A percentile compares a stretch with the other conserved stretches of the same genome.
Conservation (phyloP, 306 rosid species). For the Cicer cuneatum region DNA sequence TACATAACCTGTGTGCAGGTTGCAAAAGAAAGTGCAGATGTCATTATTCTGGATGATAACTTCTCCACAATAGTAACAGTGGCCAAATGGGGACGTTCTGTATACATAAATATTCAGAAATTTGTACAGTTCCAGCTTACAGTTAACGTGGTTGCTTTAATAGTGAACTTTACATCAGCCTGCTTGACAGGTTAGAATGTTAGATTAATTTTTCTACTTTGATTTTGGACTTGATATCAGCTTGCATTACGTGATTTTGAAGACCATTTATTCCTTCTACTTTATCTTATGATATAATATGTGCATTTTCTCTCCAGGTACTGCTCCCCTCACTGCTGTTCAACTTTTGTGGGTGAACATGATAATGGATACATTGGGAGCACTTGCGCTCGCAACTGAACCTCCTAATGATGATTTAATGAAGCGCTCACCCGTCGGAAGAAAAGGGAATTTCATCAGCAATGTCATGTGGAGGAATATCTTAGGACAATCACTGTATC, state of each 20-base stretch:
- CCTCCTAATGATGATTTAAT: constrained; percentile 87
- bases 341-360: constrained; percentile 98
- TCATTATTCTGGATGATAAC: constrained; percentile 93
- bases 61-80: constrained; percentile 97
- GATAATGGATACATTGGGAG: constrained; percentile 98
- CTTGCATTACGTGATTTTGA: not conserved
- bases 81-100: constrained; percentile 98
- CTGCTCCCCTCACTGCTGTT: constrained; percentile 94
- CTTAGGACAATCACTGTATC: constrained; percentile 87
- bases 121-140: constrained; percentile 98
- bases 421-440: constrained; percentile 91
- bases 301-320: constrained; percentile 58
- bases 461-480: constrained; percentile 98
- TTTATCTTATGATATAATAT: constrained; percentile 42
- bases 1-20: constrained; percentile 60
- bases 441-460: constrained; percentile 91
- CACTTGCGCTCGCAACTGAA: constrained; percentile 98
- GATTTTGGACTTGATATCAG: constrained; percentile 10
- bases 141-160: constrained; percentile 85
- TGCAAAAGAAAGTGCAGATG: constrained; percentile 99
- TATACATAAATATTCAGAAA: constrained; percentile 91
- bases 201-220: constrained; percentile 11
- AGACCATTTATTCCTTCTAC: not conserved
- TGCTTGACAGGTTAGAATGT: constrained; percentile 79
- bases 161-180: constrained; percentile 95